phyloP scores from a whole-genome alignment of 148 eudicot genomes.

The Oxyria digyna region DNA sequence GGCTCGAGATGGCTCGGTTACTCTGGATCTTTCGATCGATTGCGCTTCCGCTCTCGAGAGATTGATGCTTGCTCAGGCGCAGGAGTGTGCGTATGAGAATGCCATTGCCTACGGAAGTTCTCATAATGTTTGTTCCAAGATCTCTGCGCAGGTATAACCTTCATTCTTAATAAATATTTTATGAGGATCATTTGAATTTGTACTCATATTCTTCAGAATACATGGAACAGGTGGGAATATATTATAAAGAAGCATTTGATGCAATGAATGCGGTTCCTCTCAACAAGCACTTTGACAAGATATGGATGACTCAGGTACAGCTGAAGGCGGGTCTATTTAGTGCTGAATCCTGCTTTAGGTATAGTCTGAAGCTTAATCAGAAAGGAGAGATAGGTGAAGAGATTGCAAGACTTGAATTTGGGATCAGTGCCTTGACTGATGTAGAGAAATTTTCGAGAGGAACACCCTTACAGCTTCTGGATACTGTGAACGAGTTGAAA shows the following conservation, averaged over 20 bases:
- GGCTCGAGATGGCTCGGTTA: too few relatives aligned
- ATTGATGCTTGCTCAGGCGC: too few relatives aligned
- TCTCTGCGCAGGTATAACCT: slow-evolving; percentile 58
- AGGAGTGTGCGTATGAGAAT: too few relatives aligned
- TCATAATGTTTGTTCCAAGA: slow-evolving; percentile 57
- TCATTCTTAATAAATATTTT: not conserved
- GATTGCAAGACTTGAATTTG: slow-evolving; percentile 70
- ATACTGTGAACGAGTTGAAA: slow-evolving; percentile 42
- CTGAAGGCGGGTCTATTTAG: slow-evolving; percentile 74
- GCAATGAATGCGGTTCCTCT: slow-evolving; percentile 59
- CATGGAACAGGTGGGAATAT: slow-evolving; percentile 55
- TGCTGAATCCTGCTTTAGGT: slow-evolving; percentile 94
- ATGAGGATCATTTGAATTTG: not conserved
- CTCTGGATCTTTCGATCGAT: too few relatives aligned
- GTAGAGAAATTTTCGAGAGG: slow-evolving; percentile 57
- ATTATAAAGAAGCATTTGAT: slow-evolving; percentile 82
- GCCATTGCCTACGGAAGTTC: too few relatives aligned
- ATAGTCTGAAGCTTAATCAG: slow-evolving; percentile 75
- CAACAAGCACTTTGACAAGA: slow-evolving; percentile 70
- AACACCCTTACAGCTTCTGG: slow-evolving; percentile 75
- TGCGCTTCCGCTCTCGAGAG: too few relatives aligned
- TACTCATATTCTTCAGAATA: not conserved
- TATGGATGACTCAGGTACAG: slow-evolving; percentile 84
- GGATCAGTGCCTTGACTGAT: slow-evolving; percentile 52
- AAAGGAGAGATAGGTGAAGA: slow-evolving; percentile 97